A percentile compares a stretch with the other conserved stretches of the same genome.
Evolutionary conservation across 805 yeast genomes (phyloP).

Genomic region (Metschnikowia similis): DNA sequence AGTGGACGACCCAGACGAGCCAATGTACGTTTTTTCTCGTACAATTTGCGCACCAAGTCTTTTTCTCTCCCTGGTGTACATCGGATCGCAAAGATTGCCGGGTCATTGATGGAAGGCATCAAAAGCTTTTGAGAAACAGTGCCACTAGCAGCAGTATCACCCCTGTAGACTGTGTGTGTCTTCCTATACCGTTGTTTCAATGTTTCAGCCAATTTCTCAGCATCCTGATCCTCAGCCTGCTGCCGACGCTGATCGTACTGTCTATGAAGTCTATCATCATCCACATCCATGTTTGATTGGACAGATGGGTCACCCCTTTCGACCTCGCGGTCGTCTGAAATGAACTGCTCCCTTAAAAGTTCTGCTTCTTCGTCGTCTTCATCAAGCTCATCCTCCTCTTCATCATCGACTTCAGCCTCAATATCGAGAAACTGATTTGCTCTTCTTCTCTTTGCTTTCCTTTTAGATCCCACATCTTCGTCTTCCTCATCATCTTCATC

Average conservation of each 20-base stretch:
- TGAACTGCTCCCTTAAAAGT: slow-evolving; percentile 74
- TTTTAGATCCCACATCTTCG: slow-evolving; percentile 49
- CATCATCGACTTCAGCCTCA: slow-evolving; percentile 98
- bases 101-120: slow-evolving; percentile 94
- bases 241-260: slow-evolving; percentile 86
- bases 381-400: slow-evolving; percentile 89
- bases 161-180: slow-evolving; percentile 76
- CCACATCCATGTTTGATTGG: slow-evolving; percentile 20
- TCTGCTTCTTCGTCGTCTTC: slow-evolving; percentile 91
- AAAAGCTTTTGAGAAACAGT: slow-evolving; percentile 86
- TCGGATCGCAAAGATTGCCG: slow-evolving; percentile 92
- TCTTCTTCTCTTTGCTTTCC: slow-evolving; percentile 43
- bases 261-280: slow-evolving; percentile 74
- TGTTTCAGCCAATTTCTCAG: slow-evolving; percentile 88
- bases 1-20: slow-evolving; percentile 73
- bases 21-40: slow-evolving; percentile 78
- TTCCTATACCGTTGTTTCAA: slow-evolving; percentile 91
- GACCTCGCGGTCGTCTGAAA: slow-evolving; percentile 63
- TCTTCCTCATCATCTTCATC: slow-evolving; percentile 50
- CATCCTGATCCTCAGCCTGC: slow-evolving; percentile 88
- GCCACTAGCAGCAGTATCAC: slow-evolving; percentile 61
- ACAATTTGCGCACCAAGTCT: slow-evolving; percentile 77
- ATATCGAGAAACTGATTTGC: slow-evolving; percentile 93
- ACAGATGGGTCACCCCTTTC: slow-evolving; percentile 50
- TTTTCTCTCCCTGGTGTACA: slow-evolving; percentile 92